Conservation (phyloP, 2,329 filamentous ascomycete species). For the Plectosphaerella cucumerina region DNA sequence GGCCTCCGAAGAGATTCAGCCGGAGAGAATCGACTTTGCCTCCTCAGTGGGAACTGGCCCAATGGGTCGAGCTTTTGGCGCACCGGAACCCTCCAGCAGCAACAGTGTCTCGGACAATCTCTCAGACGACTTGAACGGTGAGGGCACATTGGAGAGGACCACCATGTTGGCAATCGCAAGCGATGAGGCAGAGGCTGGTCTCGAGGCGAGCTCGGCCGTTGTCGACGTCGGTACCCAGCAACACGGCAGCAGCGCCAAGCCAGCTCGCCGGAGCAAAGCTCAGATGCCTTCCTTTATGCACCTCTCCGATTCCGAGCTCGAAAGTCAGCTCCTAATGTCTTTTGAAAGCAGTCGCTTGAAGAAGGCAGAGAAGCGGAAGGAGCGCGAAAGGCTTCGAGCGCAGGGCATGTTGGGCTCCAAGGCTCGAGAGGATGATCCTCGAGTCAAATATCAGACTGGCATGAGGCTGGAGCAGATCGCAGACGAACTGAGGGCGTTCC, state of each 20-base stretch:
- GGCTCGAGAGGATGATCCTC: constrained; percentile 53
- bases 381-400: constrained; percentile 64
- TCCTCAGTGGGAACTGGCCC: no score
- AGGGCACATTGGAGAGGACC: no score
- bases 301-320: constrained; percentile 64
- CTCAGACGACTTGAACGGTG: no score
- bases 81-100: no score
- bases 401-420: constrained; percentile 62
- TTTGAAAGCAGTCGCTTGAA: constrained; percentile 67
- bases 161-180: no score
- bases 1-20: constrained; percentile 17
- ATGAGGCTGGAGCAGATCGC: constrained; percentile 69
- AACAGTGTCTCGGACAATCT: no score
- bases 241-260: no score
- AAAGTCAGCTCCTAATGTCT: constrained; percentile 50
- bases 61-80: no score
- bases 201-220: no score
- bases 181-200: no score
- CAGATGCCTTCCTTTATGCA: constrained; percentile 44
- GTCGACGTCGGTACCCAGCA: no score
- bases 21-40: no score
- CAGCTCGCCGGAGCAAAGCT: constrained; percentile 28
- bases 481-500: constrained; percentile 67
- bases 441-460: constrained; percentile 67
- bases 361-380: constrained; percentile 66